Base-by-base conservation (phyloP, 129 eudicot species). In the Dittrichia graveolens region DNA sequence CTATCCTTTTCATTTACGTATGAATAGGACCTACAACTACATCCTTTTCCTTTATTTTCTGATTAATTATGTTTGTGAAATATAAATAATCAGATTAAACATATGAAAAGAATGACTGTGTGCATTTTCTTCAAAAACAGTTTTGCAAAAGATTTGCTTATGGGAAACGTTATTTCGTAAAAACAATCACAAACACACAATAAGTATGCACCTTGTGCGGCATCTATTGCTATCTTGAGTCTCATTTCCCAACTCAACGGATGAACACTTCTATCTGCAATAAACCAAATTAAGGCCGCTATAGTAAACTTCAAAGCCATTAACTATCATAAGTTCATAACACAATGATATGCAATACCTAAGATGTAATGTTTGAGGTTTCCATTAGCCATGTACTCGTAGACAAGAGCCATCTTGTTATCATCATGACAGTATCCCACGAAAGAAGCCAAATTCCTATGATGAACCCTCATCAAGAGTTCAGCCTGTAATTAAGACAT, bases 381-480 rank as follows among this genome's bases (percentile, higher is more conserved):
- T 60, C 86, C 83, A 10, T 82, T 78, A 63, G 83, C 78, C 80
- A 82, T 78, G 45, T 50, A 78, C 64, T 78, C 86, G 13, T 78
- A 82, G 40, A 78, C 66, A 56, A 82, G 86, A 11, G 86, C 86
- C 86, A 82, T 78, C 19, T 65, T 74, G 59, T 19, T 69, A 58
- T 77, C 61, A 42, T 74, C 80, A 48, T 82, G 78, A 46, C 76
- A 82, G 47, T 78, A 78, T 8, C 86, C 86, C 11, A 78, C 80
- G 8, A 82, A 74, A 34, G 77, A 67, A 50, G 79, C 86, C 74
- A 82, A 63, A 57, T 78, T 78, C 45, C 77, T 78, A 49, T 82
- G 86, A 69, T 82, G 86, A 73, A 82, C 79, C 72, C 83, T 82
- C 83, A 78, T 78, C 78, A 82, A 74, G 39, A 82, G 78, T 67